Evolutionary conservation across 768 basidiomycete genomes (phyloP).

Genomic region (Leucogyrophana mollusca): DNA sequence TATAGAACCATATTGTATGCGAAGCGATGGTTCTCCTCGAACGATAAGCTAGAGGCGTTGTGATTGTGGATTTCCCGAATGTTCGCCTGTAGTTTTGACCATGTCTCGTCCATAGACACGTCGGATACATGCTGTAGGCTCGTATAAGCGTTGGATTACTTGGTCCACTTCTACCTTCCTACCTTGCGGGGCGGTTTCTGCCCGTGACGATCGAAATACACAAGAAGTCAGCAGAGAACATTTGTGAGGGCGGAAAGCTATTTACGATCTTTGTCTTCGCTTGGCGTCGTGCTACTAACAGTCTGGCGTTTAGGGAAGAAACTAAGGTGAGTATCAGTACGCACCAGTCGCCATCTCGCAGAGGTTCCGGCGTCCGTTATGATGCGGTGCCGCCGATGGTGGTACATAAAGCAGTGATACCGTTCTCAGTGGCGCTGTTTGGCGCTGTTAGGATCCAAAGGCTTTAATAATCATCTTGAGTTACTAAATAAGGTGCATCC

Average conservation of each 20-base stretch:
- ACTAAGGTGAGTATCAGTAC: slow-evolving; percentile 4
- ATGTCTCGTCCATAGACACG: slow-evolving; percentile 80
- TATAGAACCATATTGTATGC: slow-evolving; percentile 93
- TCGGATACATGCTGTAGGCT: slow-evolving; percentile 63
- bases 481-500: no score
- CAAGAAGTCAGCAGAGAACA: slow-evolving; percentile 17
- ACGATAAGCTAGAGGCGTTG: slow-evolving; percentile 85
- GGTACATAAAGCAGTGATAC: background rate
- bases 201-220: slow-evolving; percentile 8
- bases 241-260: slow-evolving; percentile 21
- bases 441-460: slow-evolving; percentile 30
- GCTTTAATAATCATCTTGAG: slow-evolving; percentile 32
- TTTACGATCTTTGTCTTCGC: slow-evolving; percentile 43
- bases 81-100: slow-evolving; percentile 77
- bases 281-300: slow-evolving; percentile 24
- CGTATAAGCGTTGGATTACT: slow-evolving; percentile 1
- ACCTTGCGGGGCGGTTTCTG: slow-evolving; percentile 51
- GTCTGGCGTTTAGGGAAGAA: slow-evolving; percentile 10
- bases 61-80: slow-evolving; percentile 95
- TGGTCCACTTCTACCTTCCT: slow-evolving; percentile 10
- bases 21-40: slow-evolving; percentile 92
- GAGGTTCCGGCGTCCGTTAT: slow-evolving; percentile 8
- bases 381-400: slow-evolving; percentile 13
- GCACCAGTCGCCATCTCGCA: slow-evolving; percentile 29
- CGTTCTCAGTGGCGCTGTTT: slow-evolving; percentile 24